Conservation (phyloP, 2,329 filamentous ascomycete species). For the Coniella lustricola region DNA sequence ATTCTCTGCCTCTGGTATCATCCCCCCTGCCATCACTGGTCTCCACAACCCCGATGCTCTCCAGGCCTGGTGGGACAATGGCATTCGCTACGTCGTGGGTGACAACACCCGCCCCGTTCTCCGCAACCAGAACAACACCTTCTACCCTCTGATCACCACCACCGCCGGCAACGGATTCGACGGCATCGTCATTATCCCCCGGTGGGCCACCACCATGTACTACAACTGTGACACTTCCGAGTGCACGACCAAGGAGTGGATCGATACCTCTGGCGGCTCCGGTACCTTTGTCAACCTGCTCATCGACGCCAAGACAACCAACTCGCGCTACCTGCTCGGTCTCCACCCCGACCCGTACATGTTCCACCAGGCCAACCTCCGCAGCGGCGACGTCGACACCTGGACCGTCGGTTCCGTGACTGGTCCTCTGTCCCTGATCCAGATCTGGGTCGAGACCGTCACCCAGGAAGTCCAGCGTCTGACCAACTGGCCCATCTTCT, state of each 20-base stretch:
- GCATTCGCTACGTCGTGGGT: slow-evolving; percentile 54
- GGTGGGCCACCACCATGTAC: slow-evolving; percentile 56
- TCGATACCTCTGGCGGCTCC: slow-evolving; percentile 46
- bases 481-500: slow-evolving; percentile 36
- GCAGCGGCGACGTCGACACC: slow-evolving; percentile 38
- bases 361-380: slow-evolving; percentile 58
- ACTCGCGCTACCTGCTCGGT: slow-evolving; percentile 48
- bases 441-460: slow-evolving; percentile 49
- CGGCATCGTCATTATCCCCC: slow-evolving; percentile 49
- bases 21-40: slow-evolving; percentile 57
- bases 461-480: slow-evolving; percentile 44
- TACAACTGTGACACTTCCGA: slow-evolving; percentile 54
- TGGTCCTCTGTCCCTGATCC: slow-evolving; percentile 43
- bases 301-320: slow-evolving; percentile 41
- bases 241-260: slow-evolving; percentile 55
- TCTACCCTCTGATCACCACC: slow-evolving; percentile 44
- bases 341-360: slow-evolving; percentile 51
- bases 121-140: slow-evolving; percentile 42
- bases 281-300: slow-evolving; percentile 47
- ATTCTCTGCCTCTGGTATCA: slow-evolving; percentile 48
- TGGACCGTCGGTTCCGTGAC: slow-evolving; percentile 42
- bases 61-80: slow-evolving; percentile 50
- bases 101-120: slow-evolving; percentile 54
- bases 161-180: slow-evolving; percentile 41
- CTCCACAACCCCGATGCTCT: slow-evolving; percentile 58